Conservation (phyloP, 192 early-diverging fungal species). For the Gryganskiella cystojenkinii region DNA sequence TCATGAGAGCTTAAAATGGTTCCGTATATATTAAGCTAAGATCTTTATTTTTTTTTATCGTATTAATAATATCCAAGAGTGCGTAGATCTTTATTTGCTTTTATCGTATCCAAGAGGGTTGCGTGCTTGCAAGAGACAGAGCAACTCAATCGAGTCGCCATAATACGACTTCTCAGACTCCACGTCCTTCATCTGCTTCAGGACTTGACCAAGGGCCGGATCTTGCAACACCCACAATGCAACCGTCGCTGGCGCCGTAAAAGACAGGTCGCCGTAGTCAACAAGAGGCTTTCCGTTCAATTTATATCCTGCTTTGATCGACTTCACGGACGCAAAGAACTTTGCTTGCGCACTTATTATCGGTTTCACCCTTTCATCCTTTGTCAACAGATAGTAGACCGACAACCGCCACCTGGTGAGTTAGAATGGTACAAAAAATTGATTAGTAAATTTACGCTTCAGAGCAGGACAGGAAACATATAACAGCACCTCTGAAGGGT, state of each 20-base stretch:
- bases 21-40: too few species aligned
- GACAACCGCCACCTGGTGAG: conserved; percentile 43
- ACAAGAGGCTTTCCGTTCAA: conserved; percentile 44
- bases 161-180: conserved; percentile 53
- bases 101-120: conserved; percentile 5
- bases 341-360: conserved; percentile 45
- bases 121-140: conserved; percentile 51
- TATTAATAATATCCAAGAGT: too few species aligned
- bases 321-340: conserved; percentile 40
- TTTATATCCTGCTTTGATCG: conserved; percentile 49
- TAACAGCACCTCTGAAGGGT: background rate
- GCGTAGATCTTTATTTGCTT: too few species aligned
- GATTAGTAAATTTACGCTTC: conserved; percentile 8
- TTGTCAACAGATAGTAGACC: conserved; percentile 54
- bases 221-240: conserved; percentile 48
- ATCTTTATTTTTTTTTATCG: too few species aligned
- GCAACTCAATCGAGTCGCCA: conserved; percentile 55
- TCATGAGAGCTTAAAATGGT: too few species aligned
- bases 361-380: conserved; percentile 49
- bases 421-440: background rate
- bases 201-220: background rate
- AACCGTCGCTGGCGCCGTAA: conserved; percentile 52
- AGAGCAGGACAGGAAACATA: too few species aligned
- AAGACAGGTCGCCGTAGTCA: conserved; percentile 56
- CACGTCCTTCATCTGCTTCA: conserved; percentile 47